Evolutionary conservation across 2,329 filamentous ascomycete species (phyloP).

Genomic region (Alternaria ethzedia): DNA sequence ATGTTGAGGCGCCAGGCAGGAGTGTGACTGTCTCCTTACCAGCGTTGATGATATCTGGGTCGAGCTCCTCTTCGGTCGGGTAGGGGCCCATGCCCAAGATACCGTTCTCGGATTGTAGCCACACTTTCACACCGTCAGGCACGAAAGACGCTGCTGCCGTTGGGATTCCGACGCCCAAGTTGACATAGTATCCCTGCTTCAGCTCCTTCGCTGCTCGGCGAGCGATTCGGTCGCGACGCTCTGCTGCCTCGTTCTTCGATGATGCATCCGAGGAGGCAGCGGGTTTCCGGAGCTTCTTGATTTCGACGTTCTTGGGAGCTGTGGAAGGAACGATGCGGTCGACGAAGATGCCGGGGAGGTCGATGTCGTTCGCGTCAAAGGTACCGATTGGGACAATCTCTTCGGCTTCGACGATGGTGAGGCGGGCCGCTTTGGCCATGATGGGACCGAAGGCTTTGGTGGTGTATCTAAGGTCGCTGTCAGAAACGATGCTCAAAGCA

Average conservation of each 20-base stretch:
- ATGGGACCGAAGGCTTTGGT: slow-evolving; percentile 48
- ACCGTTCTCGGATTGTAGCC: slow-evolving; percentile 63
- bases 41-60: slow-evolving; percentile 88
- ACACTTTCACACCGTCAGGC: slow-evolving; percentile 59
- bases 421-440: slow-evolving; percentile 89
- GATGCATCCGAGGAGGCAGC: slow-evolving; percentile 25
- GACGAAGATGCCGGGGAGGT: slow-evolving; percentile 91
- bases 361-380: slow-evolving; percentile 81
- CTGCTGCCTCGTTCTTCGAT: slow-evolving; percentile 8
- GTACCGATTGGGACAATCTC: slow-evolving; percentile 89
- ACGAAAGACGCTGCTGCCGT: slow-evolving; percentile 88
- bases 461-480: slow-evolving; percentile 35
- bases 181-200: slow-evolving; percentile 94
- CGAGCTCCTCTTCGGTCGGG: slow-evolving; percentile 70
- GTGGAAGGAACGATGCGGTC: slow-evolving; percentile 86
- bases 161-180: slow-evolving; percentile 90
- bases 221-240: slow-evolving; percentile 76
- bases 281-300: slow-evolving; percentile 42
- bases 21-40: slow-evolving; percentile 93
- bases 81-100: slow-evolving; percentile 55
- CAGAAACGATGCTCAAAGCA: background rate
- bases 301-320: slow-evolving; percentile 76
- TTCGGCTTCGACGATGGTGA: slow-evolving; percentile 94
- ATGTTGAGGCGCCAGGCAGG: slow-evolving; percentile 77
- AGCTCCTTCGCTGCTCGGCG: slow-evolving; percentile 86